Conservation (phyloP, 1,139 yeast species). For the Geotrichum europaeum region DNA sequence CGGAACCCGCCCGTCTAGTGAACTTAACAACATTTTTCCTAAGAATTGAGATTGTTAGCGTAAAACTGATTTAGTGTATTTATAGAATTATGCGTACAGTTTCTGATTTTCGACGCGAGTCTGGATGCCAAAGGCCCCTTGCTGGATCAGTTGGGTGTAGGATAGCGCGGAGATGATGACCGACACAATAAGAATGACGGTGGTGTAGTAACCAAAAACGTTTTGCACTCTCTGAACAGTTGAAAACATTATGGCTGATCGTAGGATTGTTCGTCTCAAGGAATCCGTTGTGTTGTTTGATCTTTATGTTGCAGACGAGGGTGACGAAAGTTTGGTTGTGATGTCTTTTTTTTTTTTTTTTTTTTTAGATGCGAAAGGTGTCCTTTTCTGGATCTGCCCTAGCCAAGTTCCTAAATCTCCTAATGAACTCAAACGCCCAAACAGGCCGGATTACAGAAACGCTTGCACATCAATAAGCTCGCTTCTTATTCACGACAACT, state of each 20-base stretch:
- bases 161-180: slow-evolving; percentile 29
- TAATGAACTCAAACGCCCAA: not conserved
- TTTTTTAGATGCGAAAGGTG: not conserved
- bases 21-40: slow-evolving; percentile 38
- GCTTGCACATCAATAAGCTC: not conserved
- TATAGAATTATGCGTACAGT: not conserved
- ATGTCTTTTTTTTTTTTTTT: not conserved
- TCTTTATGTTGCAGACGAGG: not conserved
- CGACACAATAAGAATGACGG: slow-evolving; percentile 28
- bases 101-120: slow-evolving; percentile 23
- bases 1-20: slow-evolving; percentile 70
- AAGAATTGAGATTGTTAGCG: slow-evolving; percentile 5
- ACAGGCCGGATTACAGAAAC: not conserved
- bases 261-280: not conserved
- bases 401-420: not conserved
- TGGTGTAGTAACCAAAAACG: slow-evolving; percentile 29
- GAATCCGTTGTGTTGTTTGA: not conserved
- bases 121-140: slow-evolving; percentile 28
- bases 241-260: slow-evolving; percentile 17
- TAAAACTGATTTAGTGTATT: slow-evolving; percentile 1
- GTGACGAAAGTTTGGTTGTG: not conserved
- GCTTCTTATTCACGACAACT: not conserved
- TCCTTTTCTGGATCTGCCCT: not conserved
- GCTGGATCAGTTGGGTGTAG: slow-evolving; percentile 27
- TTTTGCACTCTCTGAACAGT: slow-evolving; percentile 25